These are phyloP conservation scores for Helicocarpus griseus DNA, from an alignment of 2,329 filamentous ascomycete genomes.

Conservation along the genomic window DNA sequence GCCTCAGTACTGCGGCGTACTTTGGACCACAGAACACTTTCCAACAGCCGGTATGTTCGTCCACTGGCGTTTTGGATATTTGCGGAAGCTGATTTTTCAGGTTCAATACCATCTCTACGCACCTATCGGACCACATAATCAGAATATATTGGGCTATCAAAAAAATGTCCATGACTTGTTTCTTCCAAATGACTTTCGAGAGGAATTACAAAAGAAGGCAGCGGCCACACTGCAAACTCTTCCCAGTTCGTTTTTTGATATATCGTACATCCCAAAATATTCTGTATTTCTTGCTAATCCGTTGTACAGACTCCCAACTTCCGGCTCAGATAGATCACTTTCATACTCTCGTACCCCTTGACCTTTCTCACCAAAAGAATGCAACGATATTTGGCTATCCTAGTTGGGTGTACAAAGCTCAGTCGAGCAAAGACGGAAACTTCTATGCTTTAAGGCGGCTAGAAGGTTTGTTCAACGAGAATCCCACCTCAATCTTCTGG, in stretches of 20 bases:
- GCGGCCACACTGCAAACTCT: conserved; percentile 79
- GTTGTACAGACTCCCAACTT: conserved; percentile 52
- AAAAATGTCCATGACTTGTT: conserved; percentile 85
- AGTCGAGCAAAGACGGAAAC: conserved; percentile 77
- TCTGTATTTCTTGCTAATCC: background rate
- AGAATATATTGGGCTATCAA: conserved; percentile 76
- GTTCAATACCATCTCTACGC: conserved; percentile 91
- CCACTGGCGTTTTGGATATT: conserved; percentile 5
- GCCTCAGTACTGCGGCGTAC: conserved; percentile 54
- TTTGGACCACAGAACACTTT: conserved; percentile 52
- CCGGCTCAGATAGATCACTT: conserved; percentile 73
- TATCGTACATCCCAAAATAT: background rate
- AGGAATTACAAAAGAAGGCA: conserved; percentile 80
- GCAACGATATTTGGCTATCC: conserved; percentile 73
- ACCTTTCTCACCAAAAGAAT: conserved; percentile 70
- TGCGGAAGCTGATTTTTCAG: conserved; percentile 28
- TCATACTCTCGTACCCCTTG: conserved; percentile 82
- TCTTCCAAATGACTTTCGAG: conserved; percentile 72
- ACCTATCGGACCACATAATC: conserved; percentile 70
- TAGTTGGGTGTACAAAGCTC: conserved; percentile 93
- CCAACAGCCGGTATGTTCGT: conserved; percentile 51
- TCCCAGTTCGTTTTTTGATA: conserved; percentile 48
- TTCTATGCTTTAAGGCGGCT: conserved; percentile 80
- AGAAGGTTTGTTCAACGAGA: conserved; percentile 48
- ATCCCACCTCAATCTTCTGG: background rate